These are phyloP conservation scores for Aspergillus amoenus DNA, from an alignment of 2,329 filamentous ascomycete species.

Conservation along the genomic window DNA sequence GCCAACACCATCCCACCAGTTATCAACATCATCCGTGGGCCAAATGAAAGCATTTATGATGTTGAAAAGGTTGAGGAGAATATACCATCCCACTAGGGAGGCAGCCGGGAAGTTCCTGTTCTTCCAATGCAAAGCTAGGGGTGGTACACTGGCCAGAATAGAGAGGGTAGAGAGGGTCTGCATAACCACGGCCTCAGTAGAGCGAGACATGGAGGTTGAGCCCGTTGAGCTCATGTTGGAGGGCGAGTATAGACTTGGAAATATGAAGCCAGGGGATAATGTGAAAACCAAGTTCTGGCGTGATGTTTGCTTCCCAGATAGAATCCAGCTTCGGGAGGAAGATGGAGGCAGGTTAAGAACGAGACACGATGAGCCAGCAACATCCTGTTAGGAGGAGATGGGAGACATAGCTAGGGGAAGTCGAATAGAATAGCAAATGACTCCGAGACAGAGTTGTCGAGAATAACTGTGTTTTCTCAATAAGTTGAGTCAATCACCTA, in stretches of 20 bases:
- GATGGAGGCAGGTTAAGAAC: background rate
- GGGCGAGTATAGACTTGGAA: background rate
- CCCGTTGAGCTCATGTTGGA: conserved; percentile 7
- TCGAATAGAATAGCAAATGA: conserved; percentile 10
- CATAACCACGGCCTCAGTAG: conserved; percentile 41
- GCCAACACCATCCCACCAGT: conserved; percentile 59
- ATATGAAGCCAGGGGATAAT: background rate
- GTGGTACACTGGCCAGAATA: conserved; percentile 55
- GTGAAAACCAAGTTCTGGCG: background rate
- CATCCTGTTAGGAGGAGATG: conserved; percentile 9
- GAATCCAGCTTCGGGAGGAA: background rate
- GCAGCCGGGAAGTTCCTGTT: conserved; percentile 62
- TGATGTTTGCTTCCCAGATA: background rate
- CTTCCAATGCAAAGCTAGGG: conserved; percentile 60
- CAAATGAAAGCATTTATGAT: conserved; percentile 65
- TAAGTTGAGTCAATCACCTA: conserved; percentile 15
- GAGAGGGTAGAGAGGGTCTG: conserved; percentile 52
- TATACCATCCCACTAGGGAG: conserved; percentile 56
- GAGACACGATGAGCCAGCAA: conserved; percentile 12
- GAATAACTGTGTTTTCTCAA: conserved; percentile 3
- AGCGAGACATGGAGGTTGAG: conserved; percentile 8
- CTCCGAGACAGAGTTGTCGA: conserved; percentile 7
- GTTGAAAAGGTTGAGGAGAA: conserved; percentile 57
- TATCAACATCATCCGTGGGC: conserved; percentile 55
- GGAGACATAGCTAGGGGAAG: conserved; percentile 6